These are phyloP conservation scores for Phytophthora europaea DNA, from an alignment of 352 stramenopile species.

Conservation along the genomic window DNA sequence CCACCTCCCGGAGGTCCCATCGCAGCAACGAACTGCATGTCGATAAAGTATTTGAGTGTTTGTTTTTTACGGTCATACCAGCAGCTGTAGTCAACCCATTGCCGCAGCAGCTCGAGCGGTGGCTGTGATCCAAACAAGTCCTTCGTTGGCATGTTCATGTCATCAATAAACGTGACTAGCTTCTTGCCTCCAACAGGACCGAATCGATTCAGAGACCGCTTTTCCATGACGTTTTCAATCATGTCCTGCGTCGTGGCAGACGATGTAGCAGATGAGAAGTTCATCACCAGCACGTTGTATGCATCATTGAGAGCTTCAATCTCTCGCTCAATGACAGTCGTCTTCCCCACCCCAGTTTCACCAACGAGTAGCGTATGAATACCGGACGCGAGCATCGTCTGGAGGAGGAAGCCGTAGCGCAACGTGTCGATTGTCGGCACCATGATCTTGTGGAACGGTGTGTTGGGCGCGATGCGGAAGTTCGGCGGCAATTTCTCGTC, in stretches of 20 bases:
- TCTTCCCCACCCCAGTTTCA: slow-evolving; percentile 93
- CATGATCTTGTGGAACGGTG: slow-evolving; percentile 89
- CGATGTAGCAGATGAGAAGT: slow-evolving; percentile 92
- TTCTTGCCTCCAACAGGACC: slow-evolving; percentile 90
- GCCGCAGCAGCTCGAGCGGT: slow-evolving; percentile 90
- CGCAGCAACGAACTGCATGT: slow-evolving; percentile 91
- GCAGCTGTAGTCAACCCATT: slow-evolving; percentile 94
- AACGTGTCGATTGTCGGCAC: slow-evolving; percentile 90
- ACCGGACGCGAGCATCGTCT: slow-evolving; percentile 78
- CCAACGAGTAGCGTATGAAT: slow-evolving; percentile 91
- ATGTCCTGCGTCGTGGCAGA: slow-evolving; percentile 91
- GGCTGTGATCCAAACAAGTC: slow-evolving; percentile 93
- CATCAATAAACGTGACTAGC: slow-evolving; percentile 93
- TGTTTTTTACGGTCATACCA: slow-evolving; percentile 95
- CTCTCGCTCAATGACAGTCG: slow-evolving; percentile 85
- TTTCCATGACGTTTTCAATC: slow-evolving; percentile 93
- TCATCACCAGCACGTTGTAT: slow-evolving; percentile 85
- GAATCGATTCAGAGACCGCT: slow-evolving; percentile 90
- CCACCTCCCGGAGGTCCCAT: slow-evolving; percentile 92
- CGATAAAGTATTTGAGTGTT: slow-evolving; percentile 92
- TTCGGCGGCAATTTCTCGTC: slow-evolving; percentile 85
- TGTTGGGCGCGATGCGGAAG: slow-evolving; percentile 77
- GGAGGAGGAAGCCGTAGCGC: slow-evolving; percentile 83
- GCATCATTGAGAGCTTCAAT: slow-evolving; percentile 84
- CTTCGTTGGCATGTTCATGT: slow-evolving; percentile 94